Conservation (phyloP, 1,284 basidiomycete genomes). For the Bondarzewia mesenterica region DNA sequence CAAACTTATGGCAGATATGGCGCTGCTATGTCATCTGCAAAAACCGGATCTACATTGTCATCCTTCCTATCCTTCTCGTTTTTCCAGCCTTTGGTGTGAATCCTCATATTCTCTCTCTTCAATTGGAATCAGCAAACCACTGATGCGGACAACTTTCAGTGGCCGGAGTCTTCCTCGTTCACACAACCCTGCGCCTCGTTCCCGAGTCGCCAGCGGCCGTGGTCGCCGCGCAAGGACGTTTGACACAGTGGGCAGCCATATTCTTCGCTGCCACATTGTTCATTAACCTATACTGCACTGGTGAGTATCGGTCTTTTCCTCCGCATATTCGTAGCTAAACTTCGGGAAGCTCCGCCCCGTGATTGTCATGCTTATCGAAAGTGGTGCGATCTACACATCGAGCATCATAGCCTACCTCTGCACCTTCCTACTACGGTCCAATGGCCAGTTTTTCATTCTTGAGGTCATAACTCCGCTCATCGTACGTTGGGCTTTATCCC, state of each 20-base stretch:
- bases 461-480: neutral
- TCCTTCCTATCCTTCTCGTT: neutral
- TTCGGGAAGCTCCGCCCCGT: neutral
- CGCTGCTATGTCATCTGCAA: conserved; percentile 1
- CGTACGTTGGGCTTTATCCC: neutral
- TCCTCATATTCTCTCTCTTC: neutral
- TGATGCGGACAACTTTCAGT: neutral
- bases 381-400: neutral
- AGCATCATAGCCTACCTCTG: neutral
- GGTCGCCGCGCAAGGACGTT: neutral
- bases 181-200: neutral
- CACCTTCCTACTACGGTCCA: neutral
- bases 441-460: neutral
- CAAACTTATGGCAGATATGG: neutral
- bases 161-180: neutral
- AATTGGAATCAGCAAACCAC: no score
- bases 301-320: neutral
- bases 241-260: neutral
- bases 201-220: neutral
- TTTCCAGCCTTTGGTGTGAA: neutral
- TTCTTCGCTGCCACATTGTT: neutral
- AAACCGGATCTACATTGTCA: neutral
- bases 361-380: neutral
- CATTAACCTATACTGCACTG: conserved; percentile 1
- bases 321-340: no score